Evolutionary conservation across 2,329 filamentous ascomycete genomes (phyloP).

Genomic region (Tolypocladium cylindrosporum): DNA sequence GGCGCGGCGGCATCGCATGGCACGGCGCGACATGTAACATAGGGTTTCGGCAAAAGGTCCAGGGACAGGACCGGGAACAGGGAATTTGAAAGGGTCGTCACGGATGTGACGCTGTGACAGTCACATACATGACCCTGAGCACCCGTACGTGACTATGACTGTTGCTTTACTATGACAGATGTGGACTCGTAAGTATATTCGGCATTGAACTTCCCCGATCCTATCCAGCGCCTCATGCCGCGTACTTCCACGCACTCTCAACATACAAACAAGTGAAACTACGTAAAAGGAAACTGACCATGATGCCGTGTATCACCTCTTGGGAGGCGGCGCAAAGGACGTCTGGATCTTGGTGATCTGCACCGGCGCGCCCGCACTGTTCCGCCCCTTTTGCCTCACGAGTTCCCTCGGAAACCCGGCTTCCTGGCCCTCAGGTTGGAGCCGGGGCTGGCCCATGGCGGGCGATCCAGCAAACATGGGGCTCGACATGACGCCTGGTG

Average conservation of each 20-base stretch:
- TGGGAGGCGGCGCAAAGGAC: constrained; percentile 29
- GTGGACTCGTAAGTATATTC: not conserved
- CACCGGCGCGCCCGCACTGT: constrained; percentile 19
- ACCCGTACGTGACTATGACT: not conserved
- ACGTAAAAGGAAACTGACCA: too few relatives aligned
- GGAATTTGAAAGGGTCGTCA: not conserved
- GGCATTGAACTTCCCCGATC: not conserved
- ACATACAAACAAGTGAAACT: not conserved
- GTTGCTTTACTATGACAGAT: not conserved
- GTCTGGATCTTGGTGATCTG: constrained; percentile 25
- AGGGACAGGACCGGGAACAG: not conserved
- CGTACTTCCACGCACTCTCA: not conserved
- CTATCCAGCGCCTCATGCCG: not conserved
- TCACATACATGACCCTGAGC: not conserved
- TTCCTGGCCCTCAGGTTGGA: not conserved
- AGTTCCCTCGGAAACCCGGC: not conserved
- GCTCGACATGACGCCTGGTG: not conserved
- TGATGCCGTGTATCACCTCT: constrained; percentile 3
- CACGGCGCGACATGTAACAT: not conserved
- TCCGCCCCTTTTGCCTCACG: constrained; percentile 4
- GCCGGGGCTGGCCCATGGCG: not conserved
- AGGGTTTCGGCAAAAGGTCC: not conserved
- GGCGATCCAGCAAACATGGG: not conserved
- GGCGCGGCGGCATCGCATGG: not conserved
- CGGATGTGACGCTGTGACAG: not conserved